Base-by-base conservation (phyloP, 202 grass and related monocot genomes). In the Musa balbisiana region DNA sequence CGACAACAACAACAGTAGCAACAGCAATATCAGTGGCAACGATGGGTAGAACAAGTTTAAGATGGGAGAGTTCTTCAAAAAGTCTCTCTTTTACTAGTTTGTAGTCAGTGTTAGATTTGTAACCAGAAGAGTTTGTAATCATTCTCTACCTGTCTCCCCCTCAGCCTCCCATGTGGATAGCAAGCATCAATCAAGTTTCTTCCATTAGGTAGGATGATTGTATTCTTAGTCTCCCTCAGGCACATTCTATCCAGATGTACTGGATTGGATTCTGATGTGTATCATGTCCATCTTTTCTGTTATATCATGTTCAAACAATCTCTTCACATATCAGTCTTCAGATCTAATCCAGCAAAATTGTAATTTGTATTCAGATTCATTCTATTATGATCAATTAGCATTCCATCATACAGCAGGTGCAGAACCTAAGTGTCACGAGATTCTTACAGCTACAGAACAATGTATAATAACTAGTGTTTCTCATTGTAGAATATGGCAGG, bases 1-100 rank as follows among this genome's bases (percentile, higher is more conserved):
- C 33, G 33, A 43, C 29, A 2, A 73, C 23, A 27, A 55, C 53
- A 74, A 55, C 24, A 55, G 10, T 43, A 55, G 21, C 53, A 74
- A 19, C 71, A 73, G 51, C 52, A 73, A 73, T 27, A 73, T 17
- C 72, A 74, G 72, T n/a, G 72, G 19, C 53, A 74, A 74, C 8
- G 58, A 74, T 17, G 52, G 53, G 43, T 74, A 74, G 69, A 53
- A 9, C n/a, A 23, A 24, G 49, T 9, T 11, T 51, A 23, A 16
- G 17, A 62, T 43, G 33, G 33, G 33, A 43, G 33, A 26, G 9
- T 20, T 67, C 11, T 67, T 33, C 15, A 11, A 33, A 25, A 67
- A 67, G 12, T 67, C 25, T 67, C 27, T 33, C 64, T 43, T 17
- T 67, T 43, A 2, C 27, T 16, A 67, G 49, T 53, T 13, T 43